These are phyloP conservation scores for Candida vartiovaarae DNA, from an alignment of 805 yeast genomes.

Conservation along the genomic window DNA sequence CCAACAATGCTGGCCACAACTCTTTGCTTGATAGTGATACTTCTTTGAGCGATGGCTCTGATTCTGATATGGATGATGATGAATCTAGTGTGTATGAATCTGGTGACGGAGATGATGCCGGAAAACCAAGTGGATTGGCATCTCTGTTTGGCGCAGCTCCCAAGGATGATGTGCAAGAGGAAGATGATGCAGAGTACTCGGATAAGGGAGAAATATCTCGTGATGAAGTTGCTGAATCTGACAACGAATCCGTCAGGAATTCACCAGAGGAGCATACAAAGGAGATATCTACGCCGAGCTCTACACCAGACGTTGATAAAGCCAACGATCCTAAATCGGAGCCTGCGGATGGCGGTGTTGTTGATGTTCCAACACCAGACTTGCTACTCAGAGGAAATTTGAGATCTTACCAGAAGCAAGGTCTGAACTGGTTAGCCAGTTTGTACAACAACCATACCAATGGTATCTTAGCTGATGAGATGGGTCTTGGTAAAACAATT, in stretches of 20 bases:
- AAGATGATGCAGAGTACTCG: constrained; percentile 30
- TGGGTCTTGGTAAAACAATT: constrained; percentile 97
- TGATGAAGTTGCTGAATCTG: constrained; percentile 9
- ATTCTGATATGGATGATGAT: constrained; percentile 13
- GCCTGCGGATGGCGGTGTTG: constrained; percentile 31
- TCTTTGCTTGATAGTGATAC: constrained; percentile 23
- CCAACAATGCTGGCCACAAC: constrained; percentile 17
- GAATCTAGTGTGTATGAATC: constrained; percentile 20
- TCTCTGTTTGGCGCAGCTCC: constrained; percentile 29
- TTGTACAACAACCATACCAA: constrained; percentile 87
- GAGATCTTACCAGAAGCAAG: constrained; percentile 91
- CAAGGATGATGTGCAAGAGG: constrained; percentile 19
- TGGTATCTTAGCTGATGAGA: constrained; percentile 97
- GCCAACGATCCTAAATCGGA: constrained; percentile 9
- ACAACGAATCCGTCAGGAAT: neutral
- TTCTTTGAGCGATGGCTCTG: constrained; percentile 26
- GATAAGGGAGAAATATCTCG: constrained; percentile 15
- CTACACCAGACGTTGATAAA: constrained; percentile 28
- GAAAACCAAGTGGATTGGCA: constrained; percentile 22
- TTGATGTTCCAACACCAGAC: constrained; percentile 75
- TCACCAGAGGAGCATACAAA: constrained; percentile 2
- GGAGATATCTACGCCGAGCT: constrained; percentile 25
- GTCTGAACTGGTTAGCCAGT: constrained; percentile 95
- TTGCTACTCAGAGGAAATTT: constrained; percentile 67
- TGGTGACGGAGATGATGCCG: constrained; percentile 14